These are phyloP conservation scores for Xylariaceae sp. DNA, from an alignment of 2,329 filamentous ascomycete genomes.

Conservation along the genomic window DNA sequence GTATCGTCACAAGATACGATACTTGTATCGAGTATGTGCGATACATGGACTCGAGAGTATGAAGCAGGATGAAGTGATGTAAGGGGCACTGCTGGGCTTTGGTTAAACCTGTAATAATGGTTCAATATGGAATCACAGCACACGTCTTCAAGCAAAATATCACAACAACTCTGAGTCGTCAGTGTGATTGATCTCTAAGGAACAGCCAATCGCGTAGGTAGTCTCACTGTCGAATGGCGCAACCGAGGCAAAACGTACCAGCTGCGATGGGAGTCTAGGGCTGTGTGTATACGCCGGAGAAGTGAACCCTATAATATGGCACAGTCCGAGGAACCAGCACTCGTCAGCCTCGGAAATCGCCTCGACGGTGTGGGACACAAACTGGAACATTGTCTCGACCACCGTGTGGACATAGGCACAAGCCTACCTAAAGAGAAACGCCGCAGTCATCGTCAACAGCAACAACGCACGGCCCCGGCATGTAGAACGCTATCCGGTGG, in stretches of 20 bases:
- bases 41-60: not conserved
- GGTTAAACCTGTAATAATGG: not conserved
- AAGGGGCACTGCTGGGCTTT: not conserved
- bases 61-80: not conserved
- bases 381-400: slow-evolving; percentile 4
- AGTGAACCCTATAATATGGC: not conserved
- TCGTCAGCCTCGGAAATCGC: not conserved
- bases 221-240: not conserved
- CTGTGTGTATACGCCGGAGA: not conserved
- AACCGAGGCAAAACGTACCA: not conserved
- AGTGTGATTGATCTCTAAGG: not conserved
- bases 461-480: not conserved
- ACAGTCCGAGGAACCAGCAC: not conserved
- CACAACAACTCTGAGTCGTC: not conserved
- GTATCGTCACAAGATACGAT: not conserved
- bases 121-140: slow-evolving; percentile 1
- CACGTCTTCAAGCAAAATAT: not conserved
- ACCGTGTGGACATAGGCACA: not conserved
- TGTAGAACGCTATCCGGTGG: not conserved
- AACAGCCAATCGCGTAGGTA: not conserved
- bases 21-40: too few species aligned
- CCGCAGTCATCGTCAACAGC: not conserved
- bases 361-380: slow-evolving; percentile 1
- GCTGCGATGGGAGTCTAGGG: not conserved
- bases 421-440: not conserved